A percentile compares a stretch with the other conserved stretches of the same genome.
These are phyloP conservation scores for Corymbia maculata DNA, from an alignment of 345 rosid genomes.

Conservation along the genomic window DNA sequence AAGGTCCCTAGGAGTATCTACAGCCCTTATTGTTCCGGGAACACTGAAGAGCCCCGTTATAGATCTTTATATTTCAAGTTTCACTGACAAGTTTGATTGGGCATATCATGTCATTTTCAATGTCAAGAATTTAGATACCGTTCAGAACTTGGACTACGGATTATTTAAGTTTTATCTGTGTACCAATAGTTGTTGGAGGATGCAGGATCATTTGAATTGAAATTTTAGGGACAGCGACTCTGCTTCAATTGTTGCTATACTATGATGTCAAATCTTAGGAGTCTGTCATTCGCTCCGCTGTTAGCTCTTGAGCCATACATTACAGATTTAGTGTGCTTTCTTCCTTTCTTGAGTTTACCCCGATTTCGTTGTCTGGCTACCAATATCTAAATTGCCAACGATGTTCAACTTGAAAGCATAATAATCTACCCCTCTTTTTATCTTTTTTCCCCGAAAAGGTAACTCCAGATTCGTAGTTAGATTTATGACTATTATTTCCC, in stretches of 20 bases:
- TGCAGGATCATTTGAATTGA: constrained; percentile 21
- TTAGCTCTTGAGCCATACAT: not conserved
- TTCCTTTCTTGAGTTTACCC: not conserved
- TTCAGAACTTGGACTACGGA: not conserved
- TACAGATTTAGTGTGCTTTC: not conserved
- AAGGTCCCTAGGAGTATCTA: not conserved
- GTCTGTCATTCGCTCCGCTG: not conserved
- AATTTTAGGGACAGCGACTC: constrained; percentile 26
- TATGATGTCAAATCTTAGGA: not conserved
- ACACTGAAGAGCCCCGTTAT: not conserved
- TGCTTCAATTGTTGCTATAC: not conserved
- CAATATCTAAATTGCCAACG: not conserved
- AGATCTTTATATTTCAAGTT: not conserved
- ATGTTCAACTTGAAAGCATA: not conserved
- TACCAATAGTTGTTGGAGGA: constrained; percentile 75
- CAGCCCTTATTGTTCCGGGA: not conserved
- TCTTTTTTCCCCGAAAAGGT: not conserved
- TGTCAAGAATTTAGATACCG: not conserved
- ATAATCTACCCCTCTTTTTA: not conserved
- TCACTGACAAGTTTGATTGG: not conserved
- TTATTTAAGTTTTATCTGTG: constrained; percentile 3
- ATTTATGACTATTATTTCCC: not conserved
- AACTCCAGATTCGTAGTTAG: not conserved
- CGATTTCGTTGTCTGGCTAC: not conserved
- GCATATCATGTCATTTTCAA: not conserved